Base-by-base conservation (phyloP, 176 grass and related monocot species). In the Carex littledalei region DNA sequence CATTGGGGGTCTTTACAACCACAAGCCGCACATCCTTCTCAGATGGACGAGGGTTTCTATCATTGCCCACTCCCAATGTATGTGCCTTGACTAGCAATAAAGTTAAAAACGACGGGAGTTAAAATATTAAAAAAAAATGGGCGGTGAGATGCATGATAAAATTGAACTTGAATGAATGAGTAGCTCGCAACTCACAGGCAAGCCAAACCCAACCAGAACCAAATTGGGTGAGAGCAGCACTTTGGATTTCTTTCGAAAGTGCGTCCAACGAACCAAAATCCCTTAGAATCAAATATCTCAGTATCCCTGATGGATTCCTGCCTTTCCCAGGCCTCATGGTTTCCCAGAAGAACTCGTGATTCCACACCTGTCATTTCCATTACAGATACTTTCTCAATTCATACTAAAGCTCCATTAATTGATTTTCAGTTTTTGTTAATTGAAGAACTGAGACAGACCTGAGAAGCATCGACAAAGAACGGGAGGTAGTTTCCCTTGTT, bases 131-230 rank as follows among this genome's bases (percentile, higher is more conserved):
- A 3, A 29, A 47, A 17, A 12, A 14, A 58, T 31, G 10, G n/a
- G 63, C 26, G 5, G 20, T 85, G 16, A 49, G 3, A 85, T 2
- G 15, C 18, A 31, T 65, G 8, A 82, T 20, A 15, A 41, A 74
- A 9, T 8, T 55, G 29, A 61, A 77, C 24, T 61, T 26, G 6
- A 45, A 85, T 35, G 24, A 50, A 84, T 37, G 67, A 84, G 3
- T 16, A 59, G 14, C 16, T 61, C 75, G 41, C n/a, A 47, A 93
- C 96, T 92, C 56, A 95, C 96, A 94, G 16, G 85, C 90, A 85
- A 98, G 93, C 96, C 96, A 95, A 84, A 88, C 90, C 96, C 96
- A 98, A 78, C 93, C 96, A 89, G 96, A 95, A 81, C 96, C 93
- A 79, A 94, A 98, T 57, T 98, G 96, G 58, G 96, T 90, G 35